phyloP scores from a whole-genome alignment of 139 green algal genomes.

The Raphidocelis subcapitata region DNA sequence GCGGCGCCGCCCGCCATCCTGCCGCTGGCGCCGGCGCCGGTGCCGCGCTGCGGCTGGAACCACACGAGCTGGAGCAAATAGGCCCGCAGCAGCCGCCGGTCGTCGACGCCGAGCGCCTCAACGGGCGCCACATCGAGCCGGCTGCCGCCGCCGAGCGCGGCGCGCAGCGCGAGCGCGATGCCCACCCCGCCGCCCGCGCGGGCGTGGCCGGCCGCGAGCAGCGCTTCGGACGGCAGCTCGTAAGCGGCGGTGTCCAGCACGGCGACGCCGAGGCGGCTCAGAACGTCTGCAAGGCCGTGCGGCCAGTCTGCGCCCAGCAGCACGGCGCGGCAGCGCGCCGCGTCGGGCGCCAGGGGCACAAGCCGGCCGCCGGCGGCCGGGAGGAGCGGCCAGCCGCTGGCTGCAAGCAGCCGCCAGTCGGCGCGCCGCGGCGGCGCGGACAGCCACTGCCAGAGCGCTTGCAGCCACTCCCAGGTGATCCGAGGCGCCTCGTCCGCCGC shows the following conservation, averaged over 20 bases:
- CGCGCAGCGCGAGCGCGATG: too few species aligned
- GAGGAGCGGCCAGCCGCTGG: conserved; percentile 45
- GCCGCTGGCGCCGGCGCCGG: not conserved
- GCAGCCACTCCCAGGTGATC: conserved; percentile 46
- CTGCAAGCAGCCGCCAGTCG: conserved; percentile 3
- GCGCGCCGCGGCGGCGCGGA: conserved; percentile 4
- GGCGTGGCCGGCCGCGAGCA: not conserved
- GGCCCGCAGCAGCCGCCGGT: not conserved
- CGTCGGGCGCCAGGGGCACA: conserved; percentile 14
- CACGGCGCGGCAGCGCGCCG: not conserved
- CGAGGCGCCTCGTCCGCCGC: too few species aligned
- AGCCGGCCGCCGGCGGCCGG: conserved; percentile 33
- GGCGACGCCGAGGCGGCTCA: conserved; percentile 28
- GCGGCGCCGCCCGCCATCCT: not conserved
- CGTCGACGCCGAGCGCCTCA: not conserved
- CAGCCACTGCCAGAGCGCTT: conserved; percentile 49
- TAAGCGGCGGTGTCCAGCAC: conserved; percentile 19
- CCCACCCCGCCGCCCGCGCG: too few species aligned
- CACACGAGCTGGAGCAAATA: conserved; percentile 13
- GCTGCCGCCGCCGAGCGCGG: not conserved
- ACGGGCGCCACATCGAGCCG: not conserved
- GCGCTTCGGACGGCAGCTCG: conserved; percentile 21
- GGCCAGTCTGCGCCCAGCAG: conserved; percentile 18
- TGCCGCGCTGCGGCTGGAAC: conserved; percentile 11
- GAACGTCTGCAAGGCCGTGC: not conserved